A percentile compares a stretch with the other conserved stretches of the same genome.
These are phyloP conservation scores for Lolium perenne DNA, from an alignment of 176 grass and related monocot species.

Conservation along the genomic window DNA sequence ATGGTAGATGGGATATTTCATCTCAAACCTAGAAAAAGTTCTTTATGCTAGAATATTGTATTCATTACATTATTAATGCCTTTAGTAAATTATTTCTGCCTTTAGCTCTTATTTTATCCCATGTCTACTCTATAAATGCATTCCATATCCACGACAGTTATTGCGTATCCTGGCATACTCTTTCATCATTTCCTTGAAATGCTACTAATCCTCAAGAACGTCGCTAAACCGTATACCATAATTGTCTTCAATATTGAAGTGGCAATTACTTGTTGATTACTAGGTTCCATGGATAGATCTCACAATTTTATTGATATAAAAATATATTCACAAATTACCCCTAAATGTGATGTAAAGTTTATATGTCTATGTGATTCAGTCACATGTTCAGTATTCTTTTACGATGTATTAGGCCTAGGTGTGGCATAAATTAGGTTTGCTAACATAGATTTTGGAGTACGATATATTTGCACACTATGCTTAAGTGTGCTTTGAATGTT, in stretches of 20 bases:
- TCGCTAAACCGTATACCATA: background rate
- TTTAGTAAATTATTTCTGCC: background rate
- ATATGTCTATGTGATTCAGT: background rate
- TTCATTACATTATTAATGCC: background rate
- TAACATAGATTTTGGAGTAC: background rate
- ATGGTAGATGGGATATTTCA: too few species aligned
- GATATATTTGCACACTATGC: too few species aligned
- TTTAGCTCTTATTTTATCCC: background rate
- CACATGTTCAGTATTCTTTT: background rate
- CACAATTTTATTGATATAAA: background rate
- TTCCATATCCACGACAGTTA: background rate
- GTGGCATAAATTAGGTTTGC: background rate
- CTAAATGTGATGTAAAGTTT: background rate
- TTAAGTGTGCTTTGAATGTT: too few species aligned
- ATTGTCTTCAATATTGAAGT: background rate
- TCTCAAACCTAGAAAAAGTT: too few species aligned
- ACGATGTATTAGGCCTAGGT: background rate
- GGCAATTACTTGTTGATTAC: too few species aligned
- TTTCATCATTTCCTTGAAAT: background rate
- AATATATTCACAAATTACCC: background rate
- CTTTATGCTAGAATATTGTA: background rate
- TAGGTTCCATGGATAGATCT: background rate
- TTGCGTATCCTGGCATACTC: background rate
- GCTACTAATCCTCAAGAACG: background rate
- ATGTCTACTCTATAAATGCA: background rate